A percentile compares a stretch with the other conserved stretches of the same genome.
These are phyloP conservation scores for Evernia prunastri DNA, from an alignment of 495 filamentous ascomycete genomes.

Conservation along the genomic window DNA sequence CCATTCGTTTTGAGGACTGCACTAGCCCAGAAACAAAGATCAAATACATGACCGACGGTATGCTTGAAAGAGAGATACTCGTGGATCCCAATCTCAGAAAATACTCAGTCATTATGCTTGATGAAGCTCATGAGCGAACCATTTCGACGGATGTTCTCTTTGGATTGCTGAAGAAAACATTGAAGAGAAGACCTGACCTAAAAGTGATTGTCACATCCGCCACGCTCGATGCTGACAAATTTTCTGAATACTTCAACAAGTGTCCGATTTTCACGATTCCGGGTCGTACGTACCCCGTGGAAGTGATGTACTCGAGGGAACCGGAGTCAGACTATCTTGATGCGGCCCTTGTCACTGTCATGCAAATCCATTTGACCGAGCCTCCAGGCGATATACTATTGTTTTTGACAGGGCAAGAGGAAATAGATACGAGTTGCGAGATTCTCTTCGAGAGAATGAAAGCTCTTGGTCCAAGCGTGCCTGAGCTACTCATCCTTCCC, in stretches of 20 bases:
- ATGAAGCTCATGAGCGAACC: slow-evolving; percentile 96
- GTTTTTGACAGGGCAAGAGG: slow-evolving; percentile 95
- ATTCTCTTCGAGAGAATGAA: slow-evolving; percentile 95
- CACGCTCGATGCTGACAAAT: slow-evolving; percentile 95
- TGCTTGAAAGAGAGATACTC: slow-evolving; percentile 91
- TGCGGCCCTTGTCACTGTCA: slow-evolving; percentile 88
- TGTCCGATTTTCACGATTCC: slow-evolving; percentile 96
- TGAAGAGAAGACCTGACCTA: slow-evolving; percentile 78
- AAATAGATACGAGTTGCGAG: slow-evolving; percentile 94
- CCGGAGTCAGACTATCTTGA: slow-evolving; percentile 96
- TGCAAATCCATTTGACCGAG: slow-evolving; percentile 96
- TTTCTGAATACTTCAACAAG: slow-evolving; percentile 88
- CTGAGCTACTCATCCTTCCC: slow-evolving; percentile 86
- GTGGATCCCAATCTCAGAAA: slow-evolving; percentile 78
- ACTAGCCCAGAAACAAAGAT: slow-evolving; percentile 86
- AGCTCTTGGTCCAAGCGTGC: slow-evolving; percentile 80
- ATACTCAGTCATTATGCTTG: slow-evolving; percentile 96
- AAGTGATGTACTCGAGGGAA: slow-evolving; percentile 89
- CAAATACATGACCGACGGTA: slow-evolving; percentile 99
- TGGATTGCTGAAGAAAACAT: slow-evolving; percentile 86
- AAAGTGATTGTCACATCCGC: slow-evolving; percentile 95
- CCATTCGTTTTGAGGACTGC: slow-evolving; percentile 94
- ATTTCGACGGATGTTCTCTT: slow-evolving; percentile 96
- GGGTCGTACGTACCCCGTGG: slow-evolving; percentile 88
- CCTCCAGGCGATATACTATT: slow-evolving; percentile 86